Evolutionary conservation across 306 rosid genomes (phyloP).

Genomic region (Clitoria ternatea): DNA sequence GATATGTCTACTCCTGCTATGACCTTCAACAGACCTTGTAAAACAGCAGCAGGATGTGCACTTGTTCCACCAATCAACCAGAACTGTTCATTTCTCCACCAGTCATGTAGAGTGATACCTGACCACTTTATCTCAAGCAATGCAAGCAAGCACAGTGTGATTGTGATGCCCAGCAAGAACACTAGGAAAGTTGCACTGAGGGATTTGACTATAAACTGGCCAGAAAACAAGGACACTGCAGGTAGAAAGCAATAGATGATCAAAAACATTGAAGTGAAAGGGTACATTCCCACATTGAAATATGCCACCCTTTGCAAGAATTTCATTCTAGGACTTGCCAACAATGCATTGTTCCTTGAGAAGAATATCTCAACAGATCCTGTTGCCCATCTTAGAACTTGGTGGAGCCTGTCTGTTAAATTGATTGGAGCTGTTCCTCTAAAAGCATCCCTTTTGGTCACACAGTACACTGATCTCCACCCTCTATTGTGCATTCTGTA

Average conservation of each 20-base stretch:
- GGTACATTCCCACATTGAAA: constrained; percentile 88
- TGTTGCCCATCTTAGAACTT: constrained; percentile 87
- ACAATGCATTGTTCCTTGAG: constrained; percentile 70
- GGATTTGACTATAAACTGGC: constrained; percentile 73
- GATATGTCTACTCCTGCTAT: constrained; percentile 86
- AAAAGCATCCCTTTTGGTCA: constrained; percentile 77
- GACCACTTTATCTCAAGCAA: constrained; percentile 81
- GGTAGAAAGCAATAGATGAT: constrained; percentile 78
- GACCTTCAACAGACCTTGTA: constrained; percentile 78
- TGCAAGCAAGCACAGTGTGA: constrained; percentile 73
- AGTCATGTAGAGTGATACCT: constrained; percentile 74
- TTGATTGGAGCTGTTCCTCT: constrained; percentile 86
- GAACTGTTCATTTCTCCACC: constrained; percentile 93
- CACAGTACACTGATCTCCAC: constrained; percentile 83
- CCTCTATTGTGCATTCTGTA: constrained; percentile 92
- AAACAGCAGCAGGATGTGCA: constrained; percentile 81
- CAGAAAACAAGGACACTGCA: constrained; percentile 70
- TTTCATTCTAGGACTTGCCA: constrained; percentile 77
- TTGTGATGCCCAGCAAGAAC: constrained; percentile 65
- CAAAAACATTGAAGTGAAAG: constrained; percentile 81
- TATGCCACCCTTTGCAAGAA: constrained; percentile 82
- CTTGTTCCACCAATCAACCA: constrained; percentile 92
- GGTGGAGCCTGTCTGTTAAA: constrained; percentile 79
- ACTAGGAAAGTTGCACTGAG: constrained; percentile 59
- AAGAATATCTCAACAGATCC: constrained; percentile 86